Evolutionary conservation across 106 monocot genomes (phyloP).

Genomic region (Phalaenopsis equestris): DNA sequence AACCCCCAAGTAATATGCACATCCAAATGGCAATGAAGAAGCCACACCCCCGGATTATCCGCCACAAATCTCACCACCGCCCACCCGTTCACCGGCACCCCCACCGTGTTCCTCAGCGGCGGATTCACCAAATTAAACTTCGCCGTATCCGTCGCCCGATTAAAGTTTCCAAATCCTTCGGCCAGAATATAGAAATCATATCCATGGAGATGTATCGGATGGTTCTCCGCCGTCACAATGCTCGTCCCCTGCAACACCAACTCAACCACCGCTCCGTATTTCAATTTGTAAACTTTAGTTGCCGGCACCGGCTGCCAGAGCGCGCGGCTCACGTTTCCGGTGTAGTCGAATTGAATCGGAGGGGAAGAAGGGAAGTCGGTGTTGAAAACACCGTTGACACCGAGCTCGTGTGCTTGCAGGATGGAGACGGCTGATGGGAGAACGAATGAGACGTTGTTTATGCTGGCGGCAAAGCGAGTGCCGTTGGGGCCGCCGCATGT

Average conservation of each 20-base stretch:
- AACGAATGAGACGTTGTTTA: conserved; percentile 51
- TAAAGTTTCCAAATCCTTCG: conserved; percentile 60
- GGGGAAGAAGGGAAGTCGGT: conserved; percentile 41
- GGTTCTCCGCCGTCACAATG: conserved; percentile 46
- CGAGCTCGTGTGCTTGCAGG: conserved; percentile 37
- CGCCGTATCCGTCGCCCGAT: conserved; percentile 28
- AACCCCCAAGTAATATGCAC: conserved; percentile 63
- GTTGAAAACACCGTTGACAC: conserved; percentile 35
- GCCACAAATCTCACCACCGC: conserved; percentile 56
- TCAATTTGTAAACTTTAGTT: conserved; percentile 41
- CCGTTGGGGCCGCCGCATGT: conserved; percentile 34
- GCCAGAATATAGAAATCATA: conserved; percentile 60
- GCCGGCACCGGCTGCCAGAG: conserved; percentile 35
- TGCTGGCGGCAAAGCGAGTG: conserved; percentile 39
- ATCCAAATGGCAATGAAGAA: conserved; percentile 65
- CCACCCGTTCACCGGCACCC: conserved; percentile 54
- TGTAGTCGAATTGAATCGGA: conserved; percentile 48
- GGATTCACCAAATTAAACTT: conserved; percentile 58
- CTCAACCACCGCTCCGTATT: conserved; percentile 40
- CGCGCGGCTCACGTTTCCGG: conserved; percentile 27
- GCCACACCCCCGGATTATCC: conserved; percentile 67
- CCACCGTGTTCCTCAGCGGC: conserved; percentile 53
- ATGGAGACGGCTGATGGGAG: conserved; percentile 28
- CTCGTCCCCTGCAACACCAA: conserved; percentile 56
- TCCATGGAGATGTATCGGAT: conserved; percentile 64